A percentile compares a stretch with the other conserved stretches of the same genome.
phyloP scores from a whole-genome alignment of 495 filamentous ascomycete species.

The Cenococcum geophilum region DNA sequence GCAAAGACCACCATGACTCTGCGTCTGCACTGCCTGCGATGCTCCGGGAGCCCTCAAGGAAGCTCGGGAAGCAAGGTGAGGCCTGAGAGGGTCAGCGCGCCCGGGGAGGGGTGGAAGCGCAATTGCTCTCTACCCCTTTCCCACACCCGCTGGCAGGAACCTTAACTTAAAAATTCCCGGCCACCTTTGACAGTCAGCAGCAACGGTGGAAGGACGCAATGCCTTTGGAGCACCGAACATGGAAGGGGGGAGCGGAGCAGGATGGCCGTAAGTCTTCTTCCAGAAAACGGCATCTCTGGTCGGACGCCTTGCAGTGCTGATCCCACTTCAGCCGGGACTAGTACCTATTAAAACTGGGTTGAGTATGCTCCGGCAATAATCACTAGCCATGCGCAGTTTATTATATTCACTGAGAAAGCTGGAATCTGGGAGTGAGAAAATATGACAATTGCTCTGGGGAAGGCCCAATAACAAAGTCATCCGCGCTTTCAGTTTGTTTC shows the following conservation, averaged over 20 bases:
- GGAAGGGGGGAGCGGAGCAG: no score
- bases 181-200: conserved; percentile 16
- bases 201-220: not conserved
- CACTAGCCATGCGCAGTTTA: conserved; percentile 19
- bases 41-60: conserved; percentile 29
- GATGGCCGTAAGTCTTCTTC: conserved; percentile 13
- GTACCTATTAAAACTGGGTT: conserved; percentile 23
- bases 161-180: conserved; percentile 3
- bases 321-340: conserved; percentile 25
- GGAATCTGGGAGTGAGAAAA: conserved; percentile 17
- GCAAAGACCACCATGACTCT: conserved; percentile 15
- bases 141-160: not conserved
- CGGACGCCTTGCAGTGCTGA: conserved; percentile 22
- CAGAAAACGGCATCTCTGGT: conserved; percentile 29
- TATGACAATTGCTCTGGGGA: not conserved
- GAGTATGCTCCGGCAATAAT: conserved; percentile 27
- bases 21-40: conserved; percentile 16
- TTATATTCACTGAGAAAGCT: conserved; percentile 15
- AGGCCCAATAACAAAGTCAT: not conserved
- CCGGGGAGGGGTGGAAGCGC: conserved; percentile 2
- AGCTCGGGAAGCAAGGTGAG: conserved; percentile 32
- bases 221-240: no score
- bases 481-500: conserved; percentile 2
- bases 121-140: conserved; percentile 11
- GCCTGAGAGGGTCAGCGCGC: conserved; percentile 7